phyloP scores from a whole-genome alignment of 768 basidiomycete genomes.

The Agrocybe praecox region DNA sequence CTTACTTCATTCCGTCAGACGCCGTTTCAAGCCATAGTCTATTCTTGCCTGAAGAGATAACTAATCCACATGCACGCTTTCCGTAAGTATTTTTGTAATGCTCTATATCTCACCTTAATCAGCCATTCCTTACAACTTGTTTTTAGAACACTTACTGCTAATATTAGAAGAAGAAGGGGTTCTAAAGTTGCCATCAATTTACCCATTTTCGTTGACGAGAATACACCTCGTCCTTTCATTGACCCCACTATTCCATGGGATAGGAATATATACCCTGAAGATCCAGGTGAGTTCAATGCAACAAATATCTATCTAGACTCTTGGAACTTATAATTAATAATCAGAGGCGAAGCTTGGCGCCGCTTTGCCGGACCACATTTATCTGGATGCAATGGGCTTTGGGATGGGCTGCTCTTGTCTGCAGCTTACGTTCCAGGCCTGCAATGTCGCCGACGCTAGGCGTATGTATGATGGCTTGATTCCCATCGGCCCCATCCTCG shows the following conservation, averaged over 20 bases:
- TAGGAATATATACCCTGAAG: slow-evolving; percentile 81
- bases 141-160: slow-evolving; percentile 91
- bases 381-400: slow-evolving; percentile 99
- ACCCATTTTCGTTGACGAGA: slow-evolving; percentile 86
- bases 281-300: slow-evolving; percentile 58
- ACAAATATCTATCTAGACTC: background rate
- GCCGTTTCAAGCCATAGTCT: slow-evolving; percentile 90
- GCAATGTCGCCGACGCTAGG: slow-evolving; percentile 89
- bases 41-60: slow-evolving; percentile 94
- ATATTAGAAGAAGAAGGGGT: slow-evolving; percentile 87
- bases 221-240: slow-evolving; percentile 87
- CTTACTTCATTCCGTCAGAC: slow-evolving; percentile 71
- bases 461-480: slow-evolving; percentile 96
- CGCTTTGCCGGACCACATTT: slow-evolving; percentile 88
- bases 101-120: slow-evolving; percentile 7
- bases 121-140: slow-evolving; percentile 5
- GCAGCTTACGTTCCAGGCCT: slow-evolving; percentile 97
- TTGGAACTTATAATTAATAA: background rate
- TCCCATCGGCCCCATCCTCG: slow-evolving; percentile 94
- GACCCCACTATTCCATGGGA: slow-evolving; percentile 93
- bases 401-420: slow-evolving; percentile 99
- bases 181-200: slow-evolving; percentile 96
- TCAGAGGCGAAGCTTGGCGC: slow-evolving; percentile 90
- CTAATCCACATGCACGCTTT: slow-evolving; percentile 96
- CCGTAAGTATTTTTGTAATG: slow-evolving; percentile 66